phyloP scores from a whole-genome alignment of 257 asterid species.

The Ophiorrhiza pumila region DNA sequence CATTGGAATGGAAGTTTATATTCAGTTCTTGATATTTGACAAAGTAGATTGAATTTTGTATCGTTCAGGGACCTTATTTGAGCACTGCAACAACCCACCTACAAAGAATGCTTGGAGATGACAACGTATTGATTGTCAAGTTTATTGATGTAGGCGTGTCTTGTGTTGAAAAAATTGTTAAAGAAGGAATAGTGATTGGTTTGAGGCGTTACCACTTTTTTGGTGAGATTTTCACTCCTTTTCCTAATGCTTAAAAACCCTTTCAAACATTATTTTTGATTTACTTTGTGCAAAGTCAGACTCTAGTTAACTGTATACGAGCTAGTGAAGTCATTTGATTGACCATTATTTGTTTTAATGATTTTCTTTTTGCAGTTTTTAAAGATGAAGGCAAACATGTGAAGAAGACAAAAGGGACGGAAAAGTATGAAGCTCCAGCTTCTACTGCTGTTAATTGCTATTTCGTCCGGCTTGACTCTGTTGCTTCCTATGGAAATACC shows the following conservation, averaged over 20 bases:
- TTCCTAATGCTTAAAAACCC: neutral
- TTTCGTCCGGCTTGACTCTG: constrained; percentile 50
- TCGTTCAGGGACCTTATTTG: neutral
- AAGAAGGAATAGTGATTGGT: constrained; percentile 5
- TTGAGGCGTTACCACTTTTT: neutral
- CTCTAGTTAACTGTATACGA: neutral
- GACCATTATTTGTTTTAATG: neutral
- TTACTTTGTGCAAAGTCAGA: neutral
- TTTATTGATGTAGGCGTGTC: neutral
- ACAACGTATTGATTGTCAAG: constrained; percentile 8
- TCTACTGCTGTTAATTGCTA: constrained; percentile 44
- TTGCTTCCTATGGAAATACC: constrained; percentile 23
- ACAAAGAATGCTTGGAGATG: neutral
- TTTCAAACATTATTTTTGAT: neutral
- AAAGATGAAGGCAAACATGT: constrained; percentile 58
- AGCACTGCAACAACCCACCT: constrained; percentile 5
- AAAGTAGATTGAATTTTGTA: neutral
- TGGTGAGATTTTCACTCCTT: neutral
- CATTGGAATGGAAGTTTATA: neutral
- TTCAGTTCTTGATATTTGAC: neutral
- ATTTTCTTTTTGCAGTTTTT: constrained; percentile 44
- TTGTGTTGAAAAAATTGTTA: neutral
- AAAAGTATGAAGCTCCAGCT: constrained; percentile 22
- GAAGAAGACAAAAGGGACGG: constrained; percentile 35
- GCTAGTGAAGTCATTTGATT: too few relatives aligned